These are phyloP conservation scores for Bipolaris oryzae DNA, from an alignment of 2,329 filamentous ascomycete species.

Conservation along the genomic window DNA sequence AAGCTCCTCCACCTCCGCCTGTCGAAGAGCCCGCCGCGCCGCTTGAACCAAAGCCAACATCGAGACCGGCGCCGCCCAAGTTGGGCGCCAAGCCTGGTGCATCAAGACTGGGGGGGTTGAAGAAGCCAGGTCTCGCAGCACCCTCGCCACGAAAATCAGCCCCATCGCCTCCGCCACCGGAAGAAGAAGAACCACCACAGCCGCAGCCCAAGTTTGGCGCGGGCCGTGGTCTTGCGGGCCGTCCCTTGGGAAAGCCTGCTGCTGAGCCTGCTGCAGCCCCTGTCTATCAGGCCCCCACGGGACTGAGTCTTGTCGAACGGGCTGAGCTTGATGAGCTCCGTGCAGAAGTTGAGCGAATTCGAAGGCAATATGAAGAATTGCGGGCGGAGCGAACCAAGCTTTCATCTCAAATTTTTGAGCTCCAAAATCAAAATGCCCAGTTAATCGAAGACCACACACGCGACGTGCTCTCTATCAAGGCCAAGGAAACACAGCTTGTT, in stretches of 20 bases:
- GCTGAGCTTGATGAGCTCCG: constrained; percentile 92
- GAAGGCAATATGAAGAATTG: constrained; percentile 77
- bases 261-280: constrained; percentile 63
- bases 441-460: constrained; percentile 97
- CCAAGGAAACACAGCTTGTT: constrained; percentile 96
- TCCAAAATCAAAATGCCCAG: constrained; percentile 96
- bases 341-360: constrained; percentile 77
- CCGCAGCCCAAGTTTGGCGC: constrained; percentile 65
- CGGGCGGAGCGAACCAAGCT: constrained; percentile 81
- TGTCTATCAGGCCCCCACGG: constrained; percentile 60
- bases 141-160: constrained; percentile 52
- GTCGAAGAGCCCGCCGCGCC: constrained; percentile 59
- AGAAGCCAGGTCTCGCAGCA: constrained; percentile 51
- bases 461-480: constrained; percentile 94
- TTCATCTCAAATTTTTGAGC: constrained; percentile 85
- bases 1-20: constrained; percentile 46
- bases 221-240: constrained; percentile 77
- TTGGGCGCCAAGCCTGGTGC: constrained; percentile 50
- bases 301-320: constrained; percentile 78
- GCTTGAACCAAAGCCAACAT: constrained; percentile 63
- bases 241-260: constrained; percentile 85
- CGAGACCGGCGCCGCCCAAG: constrained; percentile 55
- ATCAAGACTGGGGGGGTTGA: constrained; percentile 49
- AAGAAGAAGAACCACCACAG: constrained; percentile 47
- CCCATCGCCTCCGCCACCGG: constrained; percentile 53